Conservation (phyloP, 139 green algal species). For the Auxenochlorella pyrenoidosa region DNA sequence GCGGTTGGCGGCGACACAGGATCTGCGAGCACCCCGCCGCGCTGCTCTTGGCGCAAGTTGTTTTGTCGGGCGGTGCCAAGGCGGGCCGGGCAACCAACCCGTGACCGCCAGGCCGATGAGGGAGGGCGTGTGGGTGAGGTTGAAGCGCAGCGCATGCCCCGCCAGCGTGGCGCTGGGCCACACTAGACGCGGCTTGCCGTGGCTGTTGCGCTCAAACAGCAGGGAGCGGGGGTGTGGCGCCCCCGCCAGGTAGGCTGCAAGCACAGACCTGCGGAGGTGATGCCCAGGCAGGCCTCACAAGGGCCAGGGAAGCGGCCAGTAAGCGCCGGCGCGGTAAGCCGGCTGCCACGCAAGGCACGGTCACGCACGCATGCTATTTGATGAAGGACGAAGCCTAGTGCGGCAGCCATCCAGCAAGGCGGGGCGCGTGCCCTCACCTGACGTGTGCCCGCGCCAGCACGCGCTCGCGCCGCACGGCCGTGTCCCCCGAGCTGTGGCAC, state of each 20-base stretch:
- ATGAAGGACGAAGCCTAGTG: too few species aligned
- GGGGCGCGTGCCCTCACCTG: conserved; percentile 17
- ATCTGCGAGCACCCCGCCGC: too few species aligned
- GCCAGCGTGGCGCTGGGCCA: background rate
- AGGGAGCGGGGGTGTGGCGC: conserved; percentile 5
- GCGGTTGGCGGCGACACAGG: too few species aligned
- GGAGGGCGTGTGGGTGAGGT: conserved; percentile 64
- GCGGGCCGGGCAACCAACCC: background rate
- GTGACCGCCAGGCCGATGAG: conserved; percentile 54
- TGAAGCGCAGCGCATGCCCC: conserved; percentile 60
- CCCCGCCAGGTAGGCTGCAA: conserved; percentile 36
- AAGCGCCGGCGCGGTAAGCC: too few species aligned
- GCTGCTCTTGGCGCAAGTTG: too few species aligned
- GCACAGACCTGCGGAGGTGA: conserved; percentile 3
- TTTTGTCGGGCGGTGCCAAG: too few species aligned
- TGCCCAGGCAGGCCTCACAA: too few species aligned
- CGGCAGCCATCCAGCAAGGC: too few species aligned
- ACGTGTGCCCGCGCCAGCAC: conserved; percentile 60
- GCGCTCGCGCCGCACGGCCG: conserved; percentile 47
- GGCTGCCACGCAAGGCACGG: too few species aligned
- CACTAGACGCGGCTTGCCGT: conserved; percentile 65
- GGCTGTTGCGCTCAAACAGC: conserved; percentile 43
- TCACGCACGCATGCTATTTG: too few species aligned
- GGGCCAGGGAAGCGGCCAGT: too few species aligned
- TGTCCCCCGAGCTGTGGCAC: conserved; percentile 3